Evolutionary conservation across 2,329 filamentous ascomycete species (phyloP).

Genomic region (Zarea fungicola): DNA sequence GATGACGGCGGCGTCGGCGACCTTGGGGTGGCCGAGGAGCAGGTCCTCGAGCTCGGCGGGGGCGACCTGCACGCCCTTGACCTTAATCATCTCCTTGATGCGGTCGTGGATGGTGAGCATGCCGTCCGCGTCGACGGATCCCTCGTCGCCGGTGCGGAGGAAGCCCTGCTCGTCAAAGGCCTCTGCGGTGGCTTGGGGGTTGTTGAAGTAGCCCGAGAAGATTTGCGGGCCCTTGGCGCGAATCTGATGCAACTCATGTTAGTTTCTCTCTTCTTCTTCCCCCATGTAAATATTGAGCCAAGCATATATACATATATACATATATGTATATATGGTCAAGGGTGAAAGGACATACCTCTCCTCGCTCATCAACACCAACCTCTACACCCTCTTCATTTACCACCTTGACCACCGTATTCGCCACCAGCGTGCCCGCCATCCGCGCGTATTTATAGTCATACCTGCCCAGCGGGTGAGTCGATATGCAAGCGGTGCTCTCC

Average conservation of each 20-base stretch:
- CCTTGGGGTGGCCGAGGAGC: slow-evolving; percentile 65
- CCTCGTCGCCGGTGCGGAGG: slow-evolving; percentile 77
- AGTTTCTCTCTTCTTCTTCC: background rate
- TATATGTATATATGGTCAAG: background rate
- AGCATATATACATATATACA: background rate
- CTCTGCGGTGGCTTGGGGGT: slow-evolving; percentile 68
- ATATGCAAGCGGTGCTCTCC: slow-evolving; percentile 72
- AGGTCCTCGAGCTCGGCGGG: slow-evolving; percentile 80
- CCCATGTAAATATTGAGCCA: too few species aligned
- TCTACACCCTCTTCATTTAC: slow-evolving; percentile 58
- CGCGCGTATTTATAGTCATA: slow-evolving; percentile 35
- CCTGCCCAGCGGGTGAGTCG: slow-evolving; percentile 64
- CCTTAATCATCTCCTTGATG: slow-evolving; percentile 45
- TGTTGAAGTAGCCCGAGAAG: slow-evolving; percentile 73
- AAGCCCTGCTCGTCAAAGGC: slow-evolving; percentile 65
- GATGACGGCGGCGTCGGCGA: slow-evolving; percentile 77
- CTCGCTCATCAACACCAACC: slow-evolving; percentile 57
- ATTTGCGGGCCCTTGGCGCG: slow-evolving; percentile 68
- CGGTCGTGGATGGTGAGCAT: slow-evolving; percentile 77
- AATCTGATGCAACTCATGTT: slow-evolving; percentile 30
- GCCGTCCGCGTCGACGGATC: slow-evolving; percentile 63
- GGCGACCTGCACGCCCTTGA: slow-evolving; percentile 73
- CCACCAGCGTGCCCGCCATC: slow-evolving; percentile 15
- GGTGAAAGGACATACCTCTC: slow-evolving; percentile 48
- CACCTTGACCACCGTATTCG: slow-evolving; percentile 64